phyloP scores from a whole-genome alignment of 768 basidiomycete species.

The Polyporus arcularius region DNA sequence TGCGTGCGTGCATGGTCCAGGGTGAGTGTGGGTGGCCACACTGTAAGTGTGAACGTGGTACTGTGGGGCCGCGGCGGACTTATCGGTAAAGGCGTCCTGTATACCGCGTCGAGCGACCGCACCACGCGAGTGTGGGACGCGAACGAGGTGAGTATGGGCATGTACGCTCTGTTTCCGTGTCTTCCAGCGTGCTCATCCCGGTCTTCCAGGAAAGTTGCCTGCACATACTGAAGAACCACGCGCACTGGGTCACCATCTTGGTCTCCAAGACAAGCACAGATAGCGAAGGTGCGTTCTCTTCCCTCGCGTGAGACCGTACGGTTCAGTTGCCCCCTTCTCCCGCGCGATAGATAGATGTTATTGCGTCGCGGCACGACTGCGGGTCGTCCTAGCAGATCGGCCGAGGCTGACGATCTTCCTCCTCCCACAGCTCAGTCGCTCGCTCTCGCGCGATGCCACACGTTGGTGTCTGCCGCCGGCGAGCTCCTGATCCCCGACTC shows the following conservation, averaged over 20 bases:
- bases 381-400: not conserved
- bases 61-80: conserved; percentile 92
- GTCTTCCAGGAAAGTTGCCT: conserved; percentile 73
- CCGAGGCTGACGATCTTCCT: not conserved
- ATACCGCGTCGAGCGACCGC: conserved; percentile 93
- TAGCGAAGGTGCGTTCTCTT: conserved; percentile 63
- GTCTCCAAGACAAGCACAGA: conserved; percentile 82
- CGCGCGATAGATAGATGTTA: no score
- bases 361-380: no score
- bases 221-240: conserved; percentile 89
- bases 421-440: conserved; percentile 63
- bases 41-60: conserved; percentile 92
- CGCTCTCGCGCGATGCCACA: conserved; percentile 78
- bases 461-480: conserved; percentile 58
- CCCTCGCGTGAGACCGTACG: not conserved
- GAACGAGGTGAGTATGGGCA: conserved; percentile 53
- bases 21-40: conserved; percentile 92
- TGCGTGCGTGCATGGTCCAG: conserved; percentile 80
- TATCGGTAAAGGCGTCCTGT: conserved; percentile 68
- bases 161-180: not conserved
- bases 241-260: conserved; percentile 98
- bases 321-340: not conserved
- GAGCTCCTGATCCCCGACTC: conserved; percentile 94
- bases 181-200: not conserved
- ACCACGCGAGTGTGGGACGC: conserved; percentile 96